Evolutionary conservation across 805 yeast genomes (phyloP), one percentile per base, ranked within the genome.

Genomic region (Cyberlindnera bimundalis): DNA sequence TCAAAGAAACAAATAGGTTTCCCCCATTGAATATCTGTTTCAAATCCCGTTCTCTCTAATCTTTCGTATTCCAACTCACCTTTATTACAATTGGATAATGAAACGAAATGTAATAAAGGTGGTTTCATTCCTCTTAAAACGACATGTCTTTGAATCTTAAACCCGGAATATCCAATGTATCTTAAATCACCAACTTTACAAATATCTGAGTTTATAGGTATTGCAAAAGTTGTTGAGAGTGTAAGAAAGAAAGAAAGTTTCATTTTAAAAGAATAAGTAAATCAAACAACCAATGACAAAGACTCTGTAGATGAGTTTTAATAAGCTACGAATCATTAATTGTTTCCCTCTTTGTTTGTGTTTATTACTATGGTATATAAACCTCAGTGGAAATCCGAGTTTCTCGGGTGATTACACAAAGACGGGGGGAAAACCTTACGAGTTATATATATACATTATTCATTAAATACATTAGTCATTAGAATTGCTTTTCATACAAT

Each of bases 101-200:
- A 58, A 14, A 79, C 55, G 45, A 67, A 69, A 42, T 71, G 77
- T 40, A 65, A 53, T 41, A 67, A 48, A 7, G 71, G 67, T 29
- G 70, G 60, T 39, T 59, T 33, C 17, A 62, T 38, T 23, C 64
- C 57, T 33, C 68, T 71, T 18, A 71, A 54, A 17, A 69, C 64
- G 43, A 71, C 73, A 16, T 73, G 69, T 37, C 81, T 64, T 36
- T 71, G 71, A 2, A 80, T 60, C 40, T 73, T 73, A 50, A 78
- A 75, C 0, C 88, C 88, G 1, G 79, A 67, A 48, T 71, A 81
- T 43, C 58, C 64, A 11, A 32, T 23, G 31, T 29, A 39, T 35
- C 17, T 37, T n/a, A 33, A 24, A 10, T 30, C 28, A 20, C 39
- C 38, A n/a, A 26, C 33, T 9, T 19, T 11, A 31, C 42, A 34